A percentile compares a stretch with the other conserved stretches of the same genome.
These are phyloP conservation scores for Apiospora kogelbergensis DNA, from an alignment of 2,329 filamentous ascomycete genomes.

Conservation along the genomic window DNA sequence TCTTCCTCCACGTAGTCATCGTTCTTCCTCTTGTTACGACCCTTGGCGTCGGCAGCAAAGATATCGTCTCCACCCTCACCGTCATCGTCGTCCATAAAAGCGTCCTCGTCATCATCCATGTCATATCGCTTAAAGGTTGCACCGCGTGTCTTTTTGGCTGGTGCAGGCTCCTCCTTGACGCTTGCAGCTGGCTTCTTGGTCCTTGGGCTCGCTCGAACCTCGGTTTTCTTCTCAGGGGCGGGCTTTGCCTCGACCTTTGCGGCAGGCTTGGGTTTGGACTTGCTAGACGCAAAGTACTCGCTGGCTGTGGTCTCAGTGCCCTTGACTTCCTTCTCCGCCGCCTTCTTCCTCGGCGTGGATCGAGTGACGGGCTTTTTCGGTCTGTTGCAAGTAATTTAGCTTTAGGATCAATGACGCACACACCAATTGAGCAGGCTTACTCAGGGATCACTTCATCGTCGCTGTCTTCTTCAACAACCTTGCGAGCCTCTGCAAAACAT, in stretches of 20 bases:
- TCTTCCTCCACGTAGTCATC: constrained; percentile 76
- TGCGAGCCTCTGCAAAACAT: constrained; percentile 50
- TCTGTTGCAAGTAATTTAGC: constrained; percentile 31
- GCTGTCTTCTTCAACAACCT: constrained; percentile 79
- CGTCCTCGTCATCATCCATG: constrained; percentile 51
- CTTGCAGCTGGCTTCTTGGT: constrained; percentile 37
- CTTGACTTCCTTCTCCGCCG: constrained; percentile 41
- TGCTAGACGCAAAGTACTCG: constrained; percentile 56
- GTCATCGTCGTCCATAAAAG: constrained; percentile 65
- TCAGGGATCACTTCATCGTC: constrained; percentile 69
- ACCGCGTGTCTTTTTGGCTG: constrained; percentile 30
- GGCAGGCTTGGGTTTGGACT: constrained; percentile 40
- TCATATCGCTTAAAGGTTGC: constrained; percentile 42
- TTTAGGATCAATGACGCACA: not conserved
- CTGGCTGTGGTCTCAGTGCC: constrained; percentile 55
- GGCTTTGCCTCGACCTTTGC: constrained; percentile 41
- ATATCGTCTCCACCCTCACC: constrained; percentile 79
- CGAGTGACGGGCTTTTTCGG: constrained; percentile 57
- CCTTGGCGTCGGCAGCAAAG: constrained; percentile 71
- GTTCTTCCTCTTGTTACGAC: constrained; percentile 64
- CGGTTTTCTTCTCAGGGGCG: constrained; percentile 39
- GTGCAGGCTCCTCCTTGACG: constrained; percentile 26
- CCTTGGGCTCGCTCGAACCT: constrained; percentile 55
- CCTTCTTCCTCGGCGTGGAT: constrained; percentile 47
- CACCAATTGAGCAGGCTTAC: constrained; percentile 36